phyloP scores from a whole-genome alignment of 2,329 filamentous ascomycete species.

The Colletotrichum tofieldiae region DNA sequence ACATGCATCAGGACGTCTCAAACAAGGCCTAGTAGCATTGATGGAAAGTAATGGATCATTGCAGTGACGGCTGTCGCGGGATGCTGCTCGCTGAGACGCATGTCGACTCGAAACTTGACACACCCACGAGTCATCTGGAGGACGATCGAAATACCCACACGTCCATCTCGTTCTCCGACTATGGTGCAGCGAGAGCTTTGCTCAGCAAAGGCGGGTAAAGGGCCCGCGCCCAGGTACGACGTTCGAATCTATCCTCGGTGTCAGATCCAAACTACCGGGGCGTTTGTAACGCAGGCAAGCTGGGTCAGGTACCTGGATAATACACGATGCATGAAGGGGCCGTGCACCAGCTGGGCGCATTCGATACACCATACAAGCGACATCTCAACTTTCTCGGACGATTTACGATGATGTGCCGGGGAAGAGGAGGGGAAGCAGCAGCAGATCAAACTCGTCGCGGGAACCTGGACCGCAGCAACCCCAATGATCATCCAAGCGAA shows the following conservation, averaged over 20 bases:
- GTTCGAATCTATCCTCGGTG: background rate
- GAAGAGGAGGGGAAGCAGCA: constrained; percentile 1
- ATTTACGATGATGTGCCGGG: constrained; percentile 18
- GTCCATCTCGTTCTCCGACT: background rate
- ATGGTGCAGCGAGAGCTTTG: too few relatives aligned
- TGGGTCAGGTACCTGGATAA: background rate
- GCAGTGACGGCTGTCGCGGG: constrained; percentile 28
- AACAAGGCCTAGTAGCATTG: constrained; percentile 14
- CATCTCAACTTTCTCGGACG: constrained; percentile 13
- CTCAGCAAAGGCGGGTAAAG: background rate
- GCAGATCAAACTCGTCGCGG: constrained; percentile 33
- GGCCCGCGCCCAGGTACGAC: background rate
- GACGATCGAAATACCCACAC: background rate
- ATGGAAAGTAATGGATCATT: constrained; percentile 18
- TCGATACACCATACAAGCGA: background rate
- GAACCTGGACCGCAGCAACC: constrained; percentile 10
- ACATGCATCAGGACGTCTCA: constrained; percentile 4
- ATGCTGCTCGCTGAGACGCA: constrained; percentile 25
- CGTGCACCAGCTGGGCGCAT: background rate
- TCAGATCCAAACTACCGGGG: background rate
- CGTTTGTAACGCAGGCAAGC: constrained; percentile 20
- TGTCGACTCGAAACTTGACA: constrained; percentile 31
- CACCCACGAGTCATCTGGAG: constrained; percentile 20
- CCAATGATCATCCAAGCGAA: background rate
- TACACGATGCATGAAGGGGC: constrained; percentile 5